A percentile compares a stretch with the other conserved stretches of the same genome.
These are phyloP conservation scores for Penicillium sp. DNA, from an alignment of 2,329 filamentous ascomycete genomes.

Conservation along the genomic window DNA sequence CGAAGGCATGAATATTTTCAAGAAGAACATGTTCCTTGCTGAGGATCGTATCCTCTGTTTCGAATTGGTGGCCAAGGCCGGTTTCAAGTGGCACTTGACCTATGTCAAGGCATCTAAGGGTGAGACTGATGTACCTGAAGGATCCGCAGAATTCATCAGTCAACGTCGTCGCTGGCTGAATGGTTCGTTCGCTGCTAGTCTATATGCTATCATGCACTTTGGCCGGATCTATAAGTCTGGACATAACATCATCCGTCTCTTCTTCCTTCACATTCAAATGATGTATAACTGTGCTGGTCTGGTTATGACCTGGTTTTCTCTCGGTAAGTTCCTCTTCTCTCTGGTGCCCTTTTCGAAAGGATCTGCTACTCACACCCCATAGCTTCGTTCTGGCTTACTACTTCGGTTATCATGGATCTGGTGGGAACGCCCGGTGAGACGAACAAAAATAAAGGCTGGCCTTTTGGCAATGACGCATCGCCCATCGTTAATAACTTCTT, in stretches of 20 bases:
- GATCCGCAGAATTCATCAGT: constrained; percentile 91
- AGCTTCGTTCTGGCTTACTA: constrained; percentile 32
- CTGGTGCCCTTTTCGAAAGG: background rate
- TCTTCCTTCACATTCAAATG: constrained; percentile 95
- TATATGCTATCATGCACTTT: constrained; percentile 97
- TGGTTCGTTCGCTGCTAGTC: constrained; percentile 93
- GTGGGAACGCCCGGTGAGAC: constrained; percentile 26
- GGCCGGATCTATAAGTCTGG: constrained; percentile 96
- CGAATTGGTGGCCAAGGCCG: constrained; percentile 95
- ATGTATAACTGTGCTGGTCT: constrained; percentile 88
- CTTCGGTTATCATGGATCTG: constrained; percentile 32
- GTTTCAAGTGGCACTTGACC: constrained; percentile 96
- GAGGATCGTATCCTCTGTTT: constrained; percentile 99
- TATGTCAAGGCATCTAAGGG: constrained; percentile 99
- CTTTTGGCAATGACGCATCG: constrained; percentile 42
- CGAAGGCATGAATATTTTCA: constrained; percentile 99
- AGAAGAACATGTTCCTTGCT: constrained; percentile 99
- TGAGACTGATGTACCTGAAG: constrained; percentile 98
- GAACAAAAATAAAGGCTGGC: constrained; percentile 29
- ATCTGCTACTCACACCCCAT: background rate
- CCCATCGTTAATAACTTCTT: constrained; percentile 88
- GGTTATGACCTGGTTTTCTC: constrained; percentile 84
- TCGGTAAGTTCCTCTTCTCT: constrained; percentile 48
- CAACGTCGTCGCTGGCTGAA: constrained; percentile 98
- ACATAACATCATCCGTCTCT: constrained; percentile 94